A percentile compares a stretch with the other conserved stretches of the same genome.
Evolutionary conservation across 2,329 filamentous ascomycete genomes (phyloP).

Genomic region (Albophoma yamanashiensis): DNA sequence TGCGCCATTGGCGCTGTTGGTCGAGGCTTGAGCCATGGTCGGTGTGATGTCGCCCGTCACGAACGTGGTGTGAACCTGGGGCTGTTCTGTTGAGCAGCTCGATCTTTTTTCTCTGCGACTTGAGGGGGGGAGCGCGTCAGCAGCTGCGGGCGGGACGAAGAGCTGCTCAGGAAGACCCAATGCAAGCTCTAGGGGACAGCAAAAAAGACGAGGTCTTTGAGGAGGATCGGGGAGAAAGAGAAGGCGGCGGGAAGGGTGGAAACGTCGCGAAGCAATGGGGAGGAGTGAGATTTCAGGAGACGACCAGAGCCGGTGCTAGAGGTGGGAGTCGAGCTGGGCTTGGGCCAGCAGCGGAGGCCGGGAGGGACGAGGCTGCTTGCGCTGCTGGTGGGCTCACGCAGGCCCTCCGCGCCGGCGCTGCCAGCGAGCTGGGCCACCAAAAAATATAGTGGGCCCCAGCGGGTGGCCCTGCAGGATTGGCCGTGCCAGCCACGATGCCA

Average conservation of each 20-base stretch:
- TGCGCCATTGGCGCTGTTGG: slow-evolving; percentile 39
- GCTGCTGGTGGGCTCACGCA: neutral
- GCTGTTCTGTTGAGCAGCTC: slow-evolving; percentile 1
- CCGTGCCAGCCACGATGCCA: slow-evolving; percentile 1
- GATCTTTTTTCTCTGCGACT: slow-evolving; percentile 5
- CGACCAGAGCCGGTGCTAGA: neutral
- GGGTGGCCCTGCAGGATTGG: slow-evolving; percentile 4
- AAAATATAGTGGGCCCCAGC: slow-evolving; percentile 11
- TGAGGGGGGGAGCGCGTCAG: slow-evolving; percentile 15
- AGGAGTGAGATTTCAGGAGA: slow-evolving; percentile 16
- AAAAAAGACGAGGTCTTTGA: slow-evolving; percentile 3
- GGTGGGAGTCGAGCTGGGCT: slow-evolving; percentile 9
- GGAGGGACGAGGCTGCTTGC: neutral
- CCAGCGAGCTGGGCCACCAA: slow-evolving; percentile 7
- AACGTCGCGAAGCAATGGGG: slow-evolving; percentile 3
- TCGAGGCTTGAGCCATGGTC: slow-evolving; percentile 40
- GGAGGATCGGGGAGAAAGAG: slow-evolving; percentile 4
- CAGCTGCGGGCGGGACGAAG: slow-evolving; percentile 2
- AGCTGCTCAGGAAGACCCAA: slow-evolving; percentile 1
- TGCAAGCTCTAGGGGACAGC: neutral
- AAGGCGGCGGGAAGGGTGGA: slow-evolving; percentile 5
- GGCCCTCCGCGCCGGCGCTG: slow-evolving; percentile 4
- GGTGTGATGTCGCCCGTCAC: slow-evolving; percentile 6
- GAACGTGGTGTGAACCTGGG: neutral
- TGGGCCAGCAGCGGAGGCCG: neutral